Evolutionary conservation across 1,284 basidiomycete species (phyloP).

Genomic region (Paramarasmius palmivorus): DNA sequence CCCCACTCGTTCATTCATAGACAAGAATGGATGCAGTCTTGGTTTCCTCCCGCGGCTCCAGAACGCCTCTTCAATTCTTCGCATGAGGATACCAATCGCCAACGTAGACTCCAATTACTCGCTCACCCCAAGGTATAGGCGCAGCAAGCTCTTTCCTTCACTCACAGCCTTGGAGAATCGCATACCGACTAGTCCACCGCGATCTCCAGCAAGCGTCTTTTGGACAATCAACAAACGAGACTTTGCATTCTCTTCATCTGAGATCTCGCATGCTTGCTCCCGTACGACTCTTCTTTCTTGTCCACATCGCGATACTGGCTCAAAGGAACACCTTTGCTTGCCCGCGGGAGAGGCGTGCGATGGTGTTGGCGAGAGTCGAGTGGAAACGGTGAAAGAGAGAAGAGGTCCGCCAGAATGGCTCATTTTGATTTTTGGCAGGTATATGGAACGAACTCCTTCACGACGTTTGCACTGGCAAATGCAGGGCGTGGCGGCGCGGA

Average conservation of each 20-base stretch:
- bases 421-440: slow-evolving; percentile 28
- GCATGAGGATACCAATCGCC: slow-evolving; percentile 34
- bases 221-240: slow-evolving; percentile 20
- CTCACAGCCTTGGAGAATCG: slow-evolving; percentile 33
- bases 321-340: slow-evolving; percentile 36
- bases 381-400: slow-evolving; percentile 39
- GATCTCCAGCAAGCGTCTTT: slow-evolving; percentile 28
- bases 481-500: neutral
- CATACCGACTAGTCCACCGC: slow-evolving; percentile 36
- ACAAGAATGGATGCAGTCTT: slow-evolving; percentile 5
- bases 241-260: slow-evolving; percentile 35
- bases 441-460: slow-evolving; percentile 23
- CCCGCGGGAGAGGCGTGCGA: slow-evolving; percentile 34
- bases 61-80: slow-evolving; percentile 33
- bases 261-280: slow-evolving; percentile 35
- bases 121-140: slow-evolving; percentile 30
- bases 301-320: slow-evolving; percentile 32
- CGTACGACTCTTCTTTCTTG: slow-evolving; percentile 31
- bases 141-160: slow-evolving; percentile 35
- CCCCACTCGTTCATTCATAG: slow-evolving; percentile 15
- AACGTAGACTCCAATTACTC: slow-evolving; percentile 34
- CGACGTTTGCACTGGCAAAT: neutral
- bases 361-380: slow-evolving; percentile 42
- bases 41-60: neutral
- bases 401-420: slow-evolving; percentile 44